Conservation (phyloP, 371 early-diverging fungal species). For the Actinomortierella wolfii region DNA sequence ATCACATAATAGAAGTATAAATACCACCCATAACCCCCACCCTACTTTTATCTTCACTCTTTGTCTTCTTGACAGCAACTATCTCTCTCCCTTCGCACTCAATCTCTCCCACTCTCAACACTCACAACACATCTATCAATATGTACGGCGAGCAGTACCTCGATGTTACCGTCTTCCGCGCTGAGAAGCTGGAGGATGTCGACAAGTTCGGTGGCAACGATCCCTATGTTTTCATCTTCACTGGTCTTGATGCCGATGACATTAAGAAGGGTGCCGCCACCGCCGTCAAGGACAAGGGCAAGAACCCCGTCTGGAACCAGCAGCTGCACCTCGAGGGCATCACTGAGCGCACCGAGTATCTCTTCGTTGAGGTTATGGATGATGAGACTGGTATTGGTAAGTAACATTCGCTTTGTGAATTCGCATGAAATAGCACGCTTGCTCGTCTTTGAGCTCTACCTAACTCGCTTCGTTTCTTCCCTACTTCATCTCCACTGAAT, state of each 20-base stretch:
- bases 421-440: no score
- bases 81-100: background rate
- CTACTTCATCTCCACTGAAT: no score
- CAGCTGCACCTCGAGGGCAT: slow-evolving; percentile 33
- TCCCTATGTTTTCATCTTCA: slow-evolving; percentile 20
- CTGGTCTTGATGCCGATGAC: slow-evolving; percentile 31
- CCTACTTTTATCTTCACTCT: background rate
- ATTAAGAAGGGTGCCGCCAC: slow-evolving; percentile 53
- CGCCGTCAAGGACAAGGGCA: slow-evolving; percentile 14
- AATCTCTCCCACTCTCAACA: background rate
- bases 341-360: slow-evolving; percentile 45
- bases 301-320: slow-evolving; percentile 58
- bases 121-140: slow-evolving; percentile 18
- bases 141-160: slow-evolving; percentile 17
- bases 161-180: slow-evolving; percentile 12
- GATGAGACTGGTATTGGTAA: slow-evolving; percentile 41
- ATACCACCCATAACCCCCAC: background rate
- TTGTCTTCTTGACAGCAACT: background rate
- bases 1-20: no score
- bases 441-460: no score
- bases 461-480: no score
- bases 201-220: slow-evolving; percentile 42
- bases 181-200: slow-evolving; percentile 25
- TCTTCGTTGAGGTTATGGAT: slow-evolving; percentile 60
- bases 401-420: no score